Base-by-base conservation (phyloP, 2,329 filamentous ascomycete species). In the Cadophora sp. region DNA sequence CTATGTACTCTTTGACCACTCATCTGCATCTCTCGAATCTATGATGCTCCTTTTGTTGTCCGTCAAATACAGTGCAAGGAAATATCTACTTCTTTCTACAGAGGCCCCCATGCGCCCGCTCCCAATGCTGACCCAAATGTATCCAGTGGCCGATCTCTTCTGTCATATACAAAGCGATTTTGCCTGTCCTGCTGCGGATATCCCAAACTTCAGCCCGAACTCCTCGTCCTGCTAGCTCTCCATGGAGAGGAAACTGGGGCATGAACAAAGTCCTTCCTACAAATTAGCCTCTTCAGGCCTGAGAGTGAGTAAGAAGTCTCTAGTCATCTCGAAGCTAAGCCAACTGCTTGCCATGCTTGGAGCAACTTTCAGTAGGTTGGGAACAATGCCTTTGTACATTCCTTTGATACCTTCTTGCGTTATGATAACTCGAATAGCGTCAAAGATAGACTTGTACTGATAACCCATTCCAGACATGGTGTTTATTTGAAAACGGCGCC, bases 401-500 rank as follows among this genome's bases (percentile, higher is more conserved):
- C 96, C 96, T 68, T 85, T 85, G 64, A 95, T 48, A 34, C 96
- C 96, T 81, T 99, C 96, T 75, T 97, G 89, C 58, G 86, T 81
- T 65, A 97, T 80, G 75, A 99, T 99, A 62, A 92, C 88, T 62
- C 84, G 87, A 71, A 99, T 83, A 3, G 96, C 96, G 77, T 97
- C 93, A 70, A 88, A 85, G 53, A 99, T 91, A 7, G 90, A 91
- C 76, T 92, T 94, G 83, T 99, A 99, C 79, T 95, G 89, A 81
- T 97, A 98, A 62, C 96, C 96, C 90, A 99, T 95, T 62, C 96
- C 96, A 59, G 92, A 93, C 96, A 99, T 99, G 64, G 96, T 97
- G 81, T 99, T 99, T 82, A 99, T 96, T 79, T 99, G 96, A 79
- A 99, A 99, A 62, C 96, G 89, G 69, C 96, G 90, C 37, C 96